Percentiles rank a stretch among this genome's conserved stretches.
Evolutionary conservation across 2,329 filamentous ascomycete genomes (phyloP).

Genomic region (Pseudocercospora eumusae): DNA sequence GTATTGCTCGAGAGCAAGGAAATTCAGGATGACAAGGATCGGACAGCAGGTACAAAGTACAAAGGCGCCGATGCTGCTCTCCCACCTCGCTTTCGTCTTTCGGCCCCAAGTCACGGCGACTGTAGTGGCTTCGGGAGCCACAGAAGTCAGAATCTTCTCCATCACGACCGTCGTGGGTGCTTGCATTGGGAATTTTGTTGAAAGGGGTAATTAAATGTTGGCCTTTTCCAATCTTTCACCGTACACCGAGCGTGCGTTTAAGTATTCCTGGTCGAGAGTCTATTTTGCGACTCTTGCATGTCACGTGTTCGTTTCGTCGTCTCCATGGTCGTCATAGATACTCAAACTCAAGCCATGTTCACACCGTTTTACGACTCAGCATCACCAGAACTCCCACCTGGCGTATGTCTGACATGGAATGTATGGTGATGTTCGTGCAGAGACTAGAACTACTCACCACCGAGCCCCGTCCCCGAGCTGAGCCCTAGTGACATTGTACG

Average conservation of each 20-base stretch:
- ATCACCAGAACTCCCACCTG: not conserved
- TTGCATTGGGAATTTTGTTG: constrained; percentile 12
- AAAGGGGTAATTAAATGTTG: not conserved
- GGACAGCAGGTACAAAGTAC: constrained; percentile 18
- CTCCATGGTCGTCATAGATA: not conserved
- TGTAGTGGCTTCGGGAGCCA: constrained; percentile 16
- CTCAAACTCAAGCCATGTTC: not conserved
- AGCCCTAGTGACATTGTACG: not conserved
- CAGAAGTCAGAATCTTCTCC: constrained; percentile 19
- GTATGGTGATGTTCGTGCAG: not conserved
- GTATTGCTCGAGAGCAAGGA: constrained; percentile 20
- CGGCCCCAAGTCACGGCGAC: constrained; percentile 17
- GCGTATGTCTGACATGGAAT: not conserved
- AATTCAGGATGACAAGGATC: constrained; percentile 16
- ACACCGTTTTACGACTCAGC: not conserved
- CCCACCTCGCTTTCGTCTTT: constrained; percentile 20
- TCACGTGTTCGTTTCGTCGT: constrained; percentile 7
- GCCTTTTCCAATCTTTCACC: not conserved
- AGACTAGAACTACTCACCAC: not conserved
- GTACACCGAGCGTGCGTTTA: not conserved
- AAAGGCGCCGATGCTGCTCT: constrained; percentile 15
- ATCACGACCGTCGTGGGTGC: constrained; percentile 10
- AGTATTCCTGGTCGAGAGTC: constrained; percentile 7
- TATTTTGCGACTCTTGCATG: not conserved
- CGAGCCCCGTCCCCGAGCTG: not conserved